These are phyloP conservation scores for Xerocomellus chrysenteron DNA, from an alignment of 768 basidiomycete genomes.

Conservation along the genomic window DNA sequence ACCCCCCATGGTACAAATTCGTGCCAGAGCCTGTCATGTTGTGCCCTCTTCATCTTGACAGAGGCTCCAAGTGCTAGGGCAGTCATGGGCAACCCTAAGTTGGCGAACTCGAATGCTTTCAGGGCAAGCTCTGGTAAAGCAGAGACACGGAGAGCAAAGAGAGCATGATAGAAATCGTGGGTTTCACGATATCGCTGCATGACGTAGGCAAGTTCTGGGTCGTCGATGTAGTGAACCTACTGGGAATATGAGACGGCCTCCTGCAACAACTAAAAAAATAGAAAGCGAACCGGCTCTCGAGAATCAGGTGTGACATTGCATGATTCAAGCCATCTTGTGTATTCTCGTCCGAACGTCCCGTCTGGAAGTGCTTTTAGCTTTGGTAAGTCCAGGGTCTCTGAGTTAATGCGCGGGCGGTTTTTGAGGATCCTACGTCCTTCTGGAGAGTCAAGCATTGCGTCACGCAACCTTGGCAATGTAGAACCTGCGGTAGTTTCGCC, in stretches of 20 bases:
- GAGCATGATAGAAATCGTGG: conserved; percentile 96
- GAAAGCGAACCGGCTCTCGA: conserved; percentile 69
- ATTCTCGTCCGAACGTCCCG: conserved; percentile 83
- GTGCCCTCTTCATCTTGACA: conserved; percentile 32
- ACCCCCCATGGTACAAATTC: conserved; percentile 95
- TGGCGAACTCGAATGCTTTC: conserved; percentile 92
- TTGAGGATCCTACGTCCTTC: conserved; percentile 86
- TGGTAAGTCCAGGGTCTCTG: conserved; percentile 70
- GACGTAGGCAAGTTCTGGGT: conserved; percentile 95
- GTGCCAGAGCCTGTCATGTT: conserved; percentile 58
- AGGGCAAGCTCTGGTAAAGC: conserved; percentile 91
- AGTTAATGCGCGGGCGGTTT: conserved; percentile 80
- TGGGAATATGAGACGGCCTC: background rate
- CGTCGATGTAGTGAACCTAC: conserved; percentile 91
- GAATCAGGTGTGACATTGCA: conserved; percentile 94
- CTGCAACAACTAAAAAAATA: background rate
- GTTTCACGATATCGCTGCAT: conserved; percentile 98
- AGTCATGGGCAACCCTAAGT: conserved; percentile 88
- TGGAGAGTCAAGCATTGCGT: conserved; percentile 69
- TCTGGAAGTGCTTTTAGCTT: conserved; percentile 64
- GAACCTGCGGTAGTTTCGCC: conserved; percentile 90
- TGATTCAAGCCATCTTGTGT: conserved; percentile 85
- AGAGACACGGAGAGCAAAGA: conserved; percentile 84
- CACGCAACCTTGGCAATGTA: conserved; percentile 71
- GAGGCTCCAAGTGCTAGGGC: conserved; percentile 66